These are phyloP conservation scores for Monosporozyma aerobia DNA, from an alignment of 805 yeast genomes.

Conservation along the genomic window DNA sequence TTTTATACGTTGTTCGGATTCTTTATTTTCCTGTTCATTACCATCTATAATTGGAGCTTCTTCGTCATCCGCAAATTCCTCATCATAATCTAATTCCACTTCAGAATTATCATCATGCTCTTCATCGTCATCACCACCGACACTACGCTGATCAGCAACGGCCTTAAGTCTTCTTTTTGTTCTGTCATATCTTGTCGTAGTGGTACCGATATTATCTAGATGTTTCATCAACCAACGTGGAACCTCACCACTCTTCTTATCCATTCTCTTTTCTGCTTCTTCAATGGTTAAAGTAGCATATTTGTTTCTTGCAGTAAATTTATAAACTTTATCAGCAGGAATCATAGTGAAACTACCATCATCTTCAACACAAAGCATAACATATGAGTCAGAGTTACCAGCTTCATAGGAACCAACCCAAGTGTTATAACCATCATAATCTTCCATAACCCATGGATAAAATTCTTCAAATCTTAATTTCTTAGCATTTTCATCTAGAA, in stretches of 20 bases:
- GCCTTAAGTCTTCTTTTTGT: conserved; percentile 39
- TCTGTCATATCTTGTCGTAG: conserved; percentile 44
- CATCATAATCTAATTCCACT: conserved; percentile 90
- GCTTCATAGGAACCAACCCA: conserved; percentile 97
- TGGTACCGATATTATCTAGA: conserved; percentile 53
- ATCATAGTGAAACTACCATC: conserved; percentile 81
- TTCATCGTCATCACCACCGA: conserved; percentile 32
- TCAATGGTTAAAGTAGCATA: conserved; percentile 90
- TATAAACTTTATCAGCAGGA: conserved; percentile 90
- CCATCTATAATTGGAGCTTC: conserved; percentile 98
- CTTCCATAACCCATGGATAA: conserved; percentile 98
- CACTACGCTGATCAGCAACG: conserved; percentile 35
- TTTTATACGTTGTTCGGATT: conserved; percentile 75
- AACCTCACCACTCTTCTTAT: conserved; percentile 54
- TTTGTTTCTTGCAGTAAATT: conserved; percentile 85
- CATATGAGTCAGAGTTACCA: conserved; percentile 72
- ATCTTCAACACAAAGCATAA: conserved; percentile 72
- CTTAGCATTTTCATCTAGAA: conserved; percentile 74
- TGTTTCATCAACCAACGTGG: conserved; percentile 97
- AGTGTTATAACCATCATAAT: conserved; percentile 86
- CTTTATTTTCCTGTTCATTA: conserved; percentile 86
- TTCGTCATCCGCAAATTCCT: conserved; percentile 97
- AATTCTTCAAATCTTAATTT: conserved; percentile 88
- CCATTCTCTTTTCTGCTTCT: conserved; percentile 94
- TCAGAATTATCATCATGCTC: conserved; percentile 63